Base-by-base conservation (phyloP, 768 basidiomycete genomes). In the Lyophyllum shimeji region DNA sequence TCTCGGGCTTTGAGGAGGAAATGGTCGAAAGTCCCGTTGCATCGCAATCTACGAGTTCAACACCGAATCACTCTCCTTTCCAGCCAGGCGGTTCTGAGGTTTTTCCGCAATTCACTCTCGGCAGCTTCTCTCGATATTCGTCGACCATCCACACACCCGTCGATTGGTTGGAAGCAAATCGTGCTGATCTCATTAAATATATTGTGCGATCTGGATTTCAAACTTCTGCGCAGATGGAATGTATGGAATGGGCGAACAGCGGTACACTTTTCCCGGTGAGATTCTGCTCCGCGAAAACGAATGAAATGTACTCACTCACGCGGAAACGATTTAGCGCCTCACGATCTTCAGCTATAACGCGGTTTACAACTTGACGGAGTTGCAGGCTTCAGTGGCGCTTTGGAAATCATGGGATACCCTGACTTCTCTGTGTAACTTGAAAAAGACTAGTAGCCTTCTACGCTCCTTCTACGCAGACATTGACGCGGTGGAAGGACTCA, bases 1-100 rank as follows among this genome's bases (percentile, higher is more conserved):
- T 93, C 76, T 81, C 75, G 59, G 83, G 82, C 66, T 84, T 83
- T 21, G 64, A 76, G 39, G 39, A 74, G 66, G 61, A 67, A 64
- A 53, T 55, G 57, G 31, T 46, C 50, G 65, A 65, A 17, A 3
- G 21, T 34, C 37, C 11, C 21, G 24, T 20, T 18, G 39, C 39
- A 40, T 6, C 9, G 18, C 2, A 21, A 17, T 2, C 24, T 20
- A 18, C 33, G 13, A 9, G 20, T 20, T 24, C 40, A 23, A 34
- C 37, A 20, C 46, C 18, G 11, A 34, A 27, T 42, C 5, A 29
- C n/a, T 12, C 50, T 23, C 15, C 9, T 5, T 1, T 40, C 4
- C 17, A n/a, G 39, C 39, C n/a, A 23, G 23, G 21, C 20, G 25
- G 17, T 5, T 21, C 33, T 13, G 13, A 53, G 31, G 1, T 58